phyloP scores from a whole-genome alignment of 2,329 filamentous ascomycete species.

The Curvularia verruculosa region DNA sequence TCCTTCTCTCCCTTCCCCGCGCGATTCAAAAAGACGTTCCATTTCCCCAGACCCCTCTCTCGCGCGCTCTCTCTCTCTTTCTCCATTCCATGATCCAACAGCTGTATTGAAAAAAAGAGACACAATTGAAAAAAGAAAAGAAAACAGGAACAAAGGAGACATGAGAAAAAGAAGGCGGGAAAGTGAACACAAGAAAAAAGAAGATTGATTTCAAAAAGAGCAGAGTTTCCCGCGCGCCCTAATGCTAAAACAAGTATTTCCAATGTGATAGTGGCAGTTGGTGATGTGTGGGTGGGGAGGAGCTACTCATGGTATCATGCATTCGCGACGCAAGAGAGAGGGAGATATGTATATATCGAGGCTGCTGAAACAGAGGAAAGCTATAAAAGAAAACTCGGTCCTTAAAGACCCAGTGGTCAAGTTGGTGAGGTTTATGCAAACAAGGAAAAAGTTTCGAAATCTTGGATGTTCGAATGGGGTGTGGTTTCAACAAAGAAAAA shows the following conservation, averaged over 20 bases:
- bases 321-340: conserved; percentile 12
- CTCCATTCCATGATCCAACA: background rate
- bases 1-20: background rate
- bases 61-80: too few relatives aligned
- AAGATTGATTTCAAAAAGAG: background rate
- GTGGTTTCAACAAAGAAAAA: background rate
- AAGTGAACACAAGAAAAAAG: background rate
- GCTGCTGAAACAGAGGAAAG: background rate
- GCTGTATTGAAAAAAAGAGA: background rate
- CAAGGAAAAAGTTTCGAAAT: background rate
- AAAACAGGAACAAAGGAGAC: background rate
- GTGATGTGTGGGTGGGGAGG: background rate
- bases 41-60: background rate
- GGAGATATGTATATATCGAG: background rate
- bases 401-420: background rate
- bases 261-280: background rate
- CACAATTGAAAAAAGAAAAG: background rate
- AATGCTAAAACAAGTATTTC: background rate
- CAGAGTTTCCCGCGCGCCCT: background rate
- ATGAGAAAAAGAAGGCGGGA: too few relatives aligned
- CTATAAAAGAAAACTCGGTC: background rate
- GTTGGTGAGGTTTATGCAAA: background rate
- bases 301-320: conserved; percentile 31
- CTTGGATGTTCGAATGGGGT: background rate
- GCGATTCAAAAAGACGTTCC: background rate